Percentiles rank a stretch among this genome's conserved stretches.
phyloP scores from a whole-genome alignment of 2,329 filamentous ascomycete genomes.

The Phoma herbarum region DNA sequence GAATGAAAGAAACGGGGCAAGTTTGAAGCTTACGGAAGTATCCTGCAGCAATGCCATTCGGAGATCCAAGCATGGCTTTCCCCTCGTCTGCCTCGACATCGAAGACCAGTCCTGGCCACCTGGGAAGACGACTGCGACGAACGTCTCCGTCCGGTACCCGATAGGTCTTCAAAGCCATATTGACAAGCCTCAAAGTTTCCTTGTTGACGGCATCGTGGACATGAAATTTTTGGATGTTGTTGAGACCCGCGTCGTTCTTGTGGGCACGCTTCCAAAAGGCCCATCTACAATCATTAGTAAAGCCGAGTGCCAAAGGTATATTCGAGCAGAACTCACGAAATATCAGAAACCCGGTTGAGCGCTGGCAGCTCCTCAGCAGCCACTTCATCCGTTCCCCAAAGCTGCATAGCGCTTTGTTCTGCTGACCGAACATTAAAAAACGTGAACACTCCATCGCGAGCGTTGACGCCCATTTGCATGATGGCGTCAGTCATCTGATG shows the following conservation, averaged over 20 bases:
- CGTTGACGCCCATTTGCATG: conserved; percentile 13
- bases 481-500: conserved; percentile 3
- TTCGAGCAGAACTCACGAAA: neutral
- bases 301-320: neutral
- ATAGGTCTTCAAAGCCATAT: conserved; percentile 7
- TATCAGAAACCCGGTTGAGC: conserved; percentile 10
- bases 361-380: neutral
- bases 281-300: neutral
- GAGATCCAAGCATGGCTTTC: conserved; percentile 24
- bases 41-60: conserved; percentile 14
- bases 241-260: neutral
- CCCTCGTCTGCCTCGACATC: conserved; percentile 2
- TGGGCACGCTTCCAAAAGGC: conserved; percentile 12
- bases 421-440: conserved; percentile 14
- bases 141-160: conserved; percentile 1
- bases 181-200: conserved; percentile 2
- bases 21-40: conserved; percentile 12
- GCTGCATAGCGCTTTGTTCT: neutral
- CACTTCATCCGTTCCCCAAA: neutral
- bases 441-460: conserved; percentile 6
- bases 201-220: conserved; percentile 7
- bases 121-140: neutral
- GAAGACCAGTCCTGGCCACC: conserved; percentile 13
- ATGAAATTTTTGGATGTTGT: conserved; percentile 11
- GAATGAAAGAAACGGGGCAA: neutral